Conservation (phyloP, 164 flowering plant species). For the Aristolochia contorta region DNA sequence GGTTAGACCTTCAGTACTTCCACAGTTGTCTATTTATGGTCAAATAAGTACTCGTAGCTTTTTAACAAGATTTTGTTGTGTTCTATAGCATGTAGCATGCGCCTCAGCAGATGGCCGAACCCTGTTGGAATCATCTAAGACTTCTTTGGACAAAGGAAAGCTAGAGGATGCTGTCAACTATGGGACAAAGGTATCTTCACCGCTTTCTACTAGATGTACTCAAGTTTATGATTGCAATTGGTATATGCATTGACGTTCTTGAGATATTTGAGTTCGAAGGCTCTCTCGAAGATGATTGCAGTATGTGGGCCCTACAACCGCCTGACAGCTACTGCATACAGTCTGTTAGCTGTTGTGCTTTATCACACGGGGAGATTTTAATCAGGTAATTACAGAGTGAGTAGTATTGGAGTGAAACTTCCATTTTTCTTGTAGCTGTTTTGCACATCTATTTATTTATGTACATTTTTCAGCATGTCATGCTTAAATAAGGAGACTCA, state of each 20-base stretch:
- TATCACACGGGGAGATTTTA: constrained; percentile 90
- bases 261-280: constrained; percentile 36
- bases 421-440: background rate
- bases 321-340: constrained; percentile 81
- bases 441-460: no score
- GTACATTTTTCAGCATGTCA: no score
- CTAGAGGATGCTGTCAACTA: constrained; percentile 76
- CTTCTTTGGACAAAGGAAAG: constrained; percentile 88
- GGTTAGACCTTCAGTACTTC: constrained; percentile 22
- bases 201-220: background rate
- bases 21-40: background rate
- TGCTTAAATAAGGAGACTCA: no score
- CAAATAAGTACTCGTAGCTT: background rate
- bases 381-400: constrained; percentile 45
- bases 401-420: background rate
- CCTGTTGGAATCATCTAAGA: constrained; percentile 73
- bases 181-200: constrained; percentile 63
- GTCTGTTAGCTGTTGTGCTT: constrained; percentile 87
- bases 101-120: constrained; percentile 85
- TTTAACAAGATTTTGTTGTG: constrained; percentile 8
- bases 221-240: background rate
- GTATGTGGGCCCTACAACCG: constrained; percentile 92
- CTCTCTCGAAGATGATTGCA: constrained; percentile 71
- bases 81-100: constrained; percentile 64
- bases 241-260: background rate